These are phyloP conservation scores for Actinidia polygama DNA, from an alignment of 179 eudicot genomes.

Conservation along the genomic window DNA sequence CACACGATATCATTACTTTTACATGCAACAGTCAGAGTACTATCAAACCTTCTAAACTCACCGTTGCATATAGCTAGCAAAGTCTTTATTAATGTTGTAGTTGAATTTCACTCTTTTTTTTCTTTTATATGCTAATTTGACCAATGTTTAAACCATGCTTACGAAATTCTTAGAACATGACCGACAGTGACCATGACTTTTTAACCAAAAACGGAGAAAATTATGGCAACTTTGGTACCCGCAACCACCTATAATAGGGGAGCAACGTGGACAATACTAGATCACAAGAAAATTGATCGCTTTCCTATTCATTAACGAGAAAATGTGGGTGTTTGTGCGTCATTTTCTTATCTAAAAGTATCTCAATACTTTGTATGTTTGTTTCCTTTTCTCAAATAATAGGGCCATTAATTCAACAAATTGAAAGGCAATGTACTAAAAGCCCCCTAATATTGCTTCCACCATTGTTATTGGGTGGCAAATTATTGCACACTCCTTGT, in stretches of 20 bases:
- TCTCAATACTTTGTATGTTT: background rate
- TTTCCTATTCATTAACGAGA: background rate
- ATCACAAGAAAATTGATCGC: background rate
- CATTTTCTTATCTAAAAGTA: background rate
- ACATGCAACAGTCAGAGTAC: too few species aligned
- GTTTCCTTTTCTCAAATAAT: background rate
- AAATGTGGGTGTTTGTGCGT: background rate
- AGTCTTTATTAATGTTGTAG: too few species aligned
- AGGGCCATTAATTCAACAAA: background rate
- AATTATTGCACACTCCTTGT: background rate
- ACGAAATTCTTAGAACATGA: too few species aligned
- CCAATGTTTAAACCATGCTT: too few species aligned
- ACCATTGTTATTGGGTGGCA: constrained; percentile 5
- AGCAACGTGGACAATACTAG: background rate
- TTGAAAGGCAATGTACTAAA: background rate
- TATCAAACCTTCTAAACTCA: too few species aligned
- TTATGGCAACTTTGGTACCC: background rate
- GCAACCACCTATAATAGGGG: background rate
- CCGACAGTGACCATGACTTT: too few species aligned
- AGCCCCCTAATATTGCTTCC: constrained; percentile 7
- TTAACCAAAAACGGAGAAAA: background rate
- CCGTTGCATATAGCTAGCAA: too few species aligned
- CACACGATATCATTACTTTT: too few species aligned
- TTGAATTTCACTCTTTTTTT: too few species aligned
- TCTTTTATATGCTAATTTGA: background rate